These are phyloP conservation scores for Ettlia oleoabundans DNA, from an alignment of 139 green algal genomes.

Conservation along the genomic window DNA sequence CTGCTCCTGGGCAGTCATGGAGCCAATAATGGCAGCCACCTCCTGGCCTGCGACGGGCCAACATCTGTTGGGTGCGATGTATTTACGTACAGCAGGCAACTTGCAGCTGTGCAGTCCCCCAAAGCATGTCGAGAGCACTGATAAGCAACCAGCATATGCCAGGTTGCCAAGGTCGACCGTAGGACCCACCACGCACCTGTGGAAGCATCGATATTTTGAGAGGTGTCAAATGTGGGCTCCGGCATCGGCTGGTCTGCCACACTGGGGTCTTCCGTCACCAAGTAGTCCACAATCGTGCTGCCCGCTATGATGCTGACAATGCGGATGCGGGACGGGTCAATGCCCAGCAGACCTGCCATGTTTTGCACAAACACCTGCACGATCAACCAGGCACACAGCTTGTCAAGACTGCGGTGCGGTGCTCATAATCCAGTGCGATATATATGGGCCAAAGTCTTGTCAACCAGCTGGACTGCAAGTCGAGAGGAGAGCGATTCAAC, in stretches of 20 bases:
- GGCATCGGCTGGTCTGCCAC: background rate
- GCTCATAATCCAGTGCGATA: no score
- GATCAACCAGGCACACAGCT: no score
- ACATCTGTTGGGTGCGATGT: no score
- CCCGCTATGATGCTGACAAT: constrained; percentile 2
- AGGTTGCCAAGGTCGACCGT: background rate
- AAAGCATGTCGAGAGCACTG: no score
- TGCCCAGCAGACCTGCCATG: background rate
- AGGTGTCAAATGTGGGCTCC: background rate
- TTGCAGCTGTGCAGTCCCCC: no score
- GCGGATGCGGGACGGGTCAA: background rate
- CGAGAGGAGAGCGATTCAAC: no score
- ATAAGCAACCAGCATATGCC: background rate
- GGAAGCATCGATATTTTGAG: background rate
- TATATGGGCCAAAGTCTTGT: no score
- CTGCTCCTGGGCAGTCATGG: background rate
- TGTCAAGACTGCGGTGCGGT: no score
- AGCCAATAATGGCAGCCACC: background rate
- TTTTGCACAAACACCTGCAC: background rate
- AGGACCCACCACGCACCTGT: background rate
- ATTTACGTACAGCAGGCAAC: no score
- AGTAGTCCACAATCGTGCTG: background rate
- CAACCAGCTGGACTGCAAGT: no score
- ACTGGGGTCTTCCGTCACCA: background rate
- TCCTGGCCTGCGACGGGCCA: background rate